These are phyloP conservation scores for Pulicaria dysenterica DNA, from an alignment of 129 eudicot species.

Conservation along the genomic window DNA sequence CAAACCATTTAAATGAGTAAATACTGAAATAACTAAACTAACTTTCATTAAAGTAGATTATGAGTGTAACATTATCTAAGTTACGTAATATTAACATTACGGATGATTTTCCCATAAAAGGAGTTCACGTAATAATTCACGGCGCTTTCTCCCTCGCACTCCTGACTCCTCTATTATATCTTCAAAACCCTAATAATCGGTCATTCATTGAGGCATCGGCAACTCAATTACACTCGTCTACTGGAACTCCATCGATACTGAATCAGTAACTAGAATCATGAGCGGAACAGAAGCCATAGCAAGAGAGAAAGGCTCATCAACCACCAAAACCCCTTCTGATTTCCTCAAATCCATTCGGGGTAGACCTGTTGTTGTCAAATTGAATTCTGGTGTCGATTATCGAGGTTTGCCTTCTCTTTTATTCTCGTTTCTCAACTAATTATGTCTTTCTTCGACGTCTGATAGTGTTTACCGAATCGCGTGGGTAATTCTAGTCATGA, in stretches of 20 bases:
- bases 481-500: background rate
- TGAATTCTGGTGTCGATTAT: conserved; percentile 91
- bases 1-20: no score
- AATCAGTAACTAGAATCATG: conserved; percentile 38
- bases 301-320: conserved; percentile 51
- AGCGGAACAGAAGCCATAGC: conserved; percentile 57
- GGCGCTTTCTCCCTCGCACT: background rate
- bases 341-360: conserved; percentile 93
- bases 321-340: conserved; percentile 85
- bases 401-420: conserved; percentile 47
- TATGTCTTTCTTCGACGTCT: background rate
- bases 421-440: background rate
- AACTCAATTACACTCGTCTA: background rate
- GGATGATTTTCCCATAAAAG: no score
- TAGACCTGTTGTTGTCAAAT: conserved; percentile 88
- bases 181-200: conserved; percentile 35
- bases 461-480: conserved; percentile 1
- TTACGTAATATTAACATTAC: no score
- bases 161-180: no score
- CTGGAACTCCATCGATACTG: background rate
- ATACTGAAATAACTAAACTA: no score
- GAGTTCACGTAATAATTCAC: background rate
- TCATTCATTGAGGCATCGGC: background rate
- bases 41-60: no score
- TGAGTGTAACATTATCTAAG: no score